Percentiles rank a stretch among this genome's conserved stretches.
Conservation (phyloP, 257 asterid species). For the Plantago ovata region DNA sequence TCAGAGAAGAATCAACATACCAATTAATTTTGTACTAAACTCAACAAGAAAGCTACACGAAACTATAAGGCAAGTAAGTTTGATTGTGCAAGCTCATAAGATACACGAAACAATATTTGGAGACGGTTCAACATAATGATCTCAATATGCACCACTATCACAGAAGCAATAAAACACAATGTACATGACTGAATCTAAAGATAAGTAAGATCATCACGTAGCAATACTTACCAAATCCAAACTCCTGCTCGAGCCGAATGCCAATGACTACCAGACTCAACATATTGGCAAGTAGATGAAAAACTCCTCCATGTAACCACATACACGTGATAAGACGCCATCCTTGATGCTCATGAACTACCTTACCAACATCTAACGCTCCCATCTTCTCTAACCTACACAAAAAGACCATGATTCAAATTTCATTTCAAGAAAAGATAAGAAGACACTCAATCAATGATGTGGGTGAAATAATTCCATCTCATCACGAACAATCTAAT, state of each 20-base stretch:
- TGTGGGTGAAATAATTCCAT: no score
- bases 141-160: slow-evolving; percentile 1
- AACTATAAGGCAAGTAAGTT: no score
- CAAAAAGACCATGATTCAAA: neutral
- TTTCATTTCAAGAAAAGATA: neutral
- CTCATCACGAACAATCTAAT: no score
- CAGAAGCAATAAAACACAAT: neutral
- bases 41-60: no score
- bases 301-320: slow-evolving; percentile 89
- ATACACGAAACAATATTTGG: no score
- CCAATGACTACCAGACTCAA: slow-evolving; percentile 75
- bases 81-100: no score
- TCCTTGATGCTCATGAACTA: slow-evolving; percentile 64
- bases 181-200: slow-evolving; percentile 1
- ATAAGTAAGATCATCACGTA: slow-evolving; percentile 1
- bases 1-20: no score
- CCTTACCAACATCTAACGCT: slow-evolving; percentile 75
- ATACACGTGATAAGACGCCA: slow-evolving; percentile 90
- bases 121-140: neutral
- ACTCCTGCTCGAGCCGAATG: slow-evolving; percentile 85
- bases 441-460: no score
- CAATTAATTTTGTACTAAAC: no score
- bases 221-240: slow-evolving; percentile 67
- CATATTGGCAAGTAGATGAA: slow-evolving; percentile 94
- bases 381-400: slow-evolving; percentile 76